Evolutionary conservation across 495 filamentous ascomycete genomes (phyloP).

Genomic region (Neurospora terricola): DNA sequence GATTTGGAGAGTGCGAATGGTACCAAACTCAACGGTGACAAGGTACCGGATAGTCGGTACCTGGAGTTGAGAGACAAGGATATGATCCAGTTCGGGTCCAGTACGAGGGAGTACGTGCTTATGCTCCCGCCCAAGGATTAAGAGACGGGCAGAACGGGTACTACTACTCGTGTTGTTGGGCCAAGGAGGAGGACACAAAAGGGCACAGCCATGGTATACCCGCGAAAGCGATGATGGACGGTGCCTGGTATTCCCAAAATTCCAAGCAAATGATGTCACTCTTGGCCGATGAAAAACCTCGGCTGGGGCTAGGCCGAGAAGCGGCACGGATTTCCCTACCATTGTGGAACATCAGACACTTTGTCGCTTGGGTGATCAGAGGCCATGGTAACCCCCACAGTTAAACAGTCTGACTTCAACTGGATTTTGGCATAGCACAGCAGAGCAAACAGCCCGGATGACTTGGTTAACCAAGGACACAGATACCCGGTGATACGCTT

Average conservation of each 20-base stretch:
- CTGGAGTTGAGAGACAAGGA: conserved; percentile 83
- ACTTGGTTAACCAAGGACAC: not conserved
- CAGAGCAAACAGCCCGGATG: not conserved
- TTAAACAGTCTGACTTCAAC: not conserved
- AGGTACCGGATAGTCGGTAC: conserved; percentile 63
- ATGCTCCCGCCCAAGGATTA: conserved; percentile 51
- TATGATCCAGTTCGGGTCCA: conserved; percentile 76
- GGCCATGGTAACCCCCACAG: not conserved
- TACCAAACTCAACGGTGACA: conserved; percentile 68
- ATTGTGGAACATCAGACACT: not conserved
- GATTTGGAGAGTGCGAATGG: conserved; percentile 94
- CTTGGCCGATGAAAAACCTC: not conserved
- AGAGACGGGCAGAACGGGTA: not conserved
- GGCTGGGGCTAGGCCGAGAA: not conserved
- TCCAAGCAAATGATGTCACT: not conserved
- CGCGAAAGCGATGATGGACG: not conserved
- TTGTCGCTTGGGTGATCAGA: not conserved
- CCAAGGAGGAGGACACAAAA: not conserved
- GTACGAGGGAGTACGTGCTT: conserved; percentile 77
- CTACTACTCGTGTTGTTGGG: not conserved
- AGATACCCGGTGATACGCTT: not conserved
- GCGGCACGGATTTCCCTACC: not conserved
- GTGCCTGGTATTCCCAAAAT: not conserved
- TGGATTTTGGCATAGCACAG: not conserved
- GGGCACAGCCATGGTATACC: not conserved